These are phyloP conservation scores for Melanogaster broomeanus DNA, from an alignment of 768 basidiomycete species.

Conservation along the genomic window DNA sequence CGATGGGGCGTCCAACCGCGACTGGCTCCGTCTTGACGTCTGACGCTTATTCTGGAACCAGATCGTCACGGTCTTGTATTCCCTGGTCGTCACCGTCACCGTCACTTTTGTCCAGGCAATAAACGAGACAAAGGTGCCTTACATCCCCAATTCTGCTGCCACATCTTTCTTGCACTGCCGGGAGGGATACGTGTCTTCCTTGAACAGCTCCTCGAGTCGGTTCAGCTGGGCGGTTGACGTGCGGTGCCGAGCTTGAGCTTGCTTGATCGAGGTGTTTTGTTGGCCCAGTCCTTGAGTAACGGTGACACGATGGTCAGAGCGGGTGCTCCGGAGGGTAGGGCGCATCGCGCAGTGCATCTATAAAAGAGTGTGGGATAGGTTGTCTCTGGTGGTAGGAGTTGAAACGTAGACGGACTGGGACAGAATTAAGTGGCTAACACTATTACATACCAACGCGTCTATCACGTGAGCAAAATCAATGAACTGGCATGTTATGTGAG, in stretches of 20 bases:
- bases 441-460: slow-evolving; percentile 8
- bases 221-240: slow-evolving; percentile 33
- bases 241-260: slow-evolving; percentile 38
- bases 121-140: slow-evolving; percentile 6
- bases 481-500: too few species aligned
- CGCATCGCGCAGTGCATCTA: slow-evolving; percentile 24
- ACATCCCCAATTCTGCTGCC: slow-evolving; percentile 30
- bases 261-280: slow-evolving; percentile 23
- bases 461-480: slow-evolving; percentile 22
- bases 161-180: slow-evolving; percentile 30
- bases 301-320: slow-evolving; percentile 20
- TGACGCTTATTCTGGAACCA: slow-evolving; percentile 88
- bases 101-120: not conserved
- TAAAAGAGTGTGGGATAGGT: slow-evolving; percentile 22
- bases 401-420: too few species aligned
- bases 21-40: slow-evolving; percentile 37
- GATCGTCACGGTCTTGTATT: slow-evolving; percentile 55
- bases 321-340: slow-evolving; percentile 27
- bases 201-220: slow-evolving; percentile 30
- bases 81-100: slow-evolving; percentile 25
- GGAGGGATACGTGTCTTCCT: slow-evolving; percentile 30
- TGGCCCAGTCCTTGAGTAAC: slow-evolving; percentile 10
- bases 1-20: not conserved
- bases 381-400: slow-evolving; percentile 10
- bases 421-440: slow-evolving; percentile 35